These are phyloP conservation scores for Venturia aucupariae DNA, from an alignment of 2,329 filamentous ascomycete species.

Conservation along the genomic window DNA sequence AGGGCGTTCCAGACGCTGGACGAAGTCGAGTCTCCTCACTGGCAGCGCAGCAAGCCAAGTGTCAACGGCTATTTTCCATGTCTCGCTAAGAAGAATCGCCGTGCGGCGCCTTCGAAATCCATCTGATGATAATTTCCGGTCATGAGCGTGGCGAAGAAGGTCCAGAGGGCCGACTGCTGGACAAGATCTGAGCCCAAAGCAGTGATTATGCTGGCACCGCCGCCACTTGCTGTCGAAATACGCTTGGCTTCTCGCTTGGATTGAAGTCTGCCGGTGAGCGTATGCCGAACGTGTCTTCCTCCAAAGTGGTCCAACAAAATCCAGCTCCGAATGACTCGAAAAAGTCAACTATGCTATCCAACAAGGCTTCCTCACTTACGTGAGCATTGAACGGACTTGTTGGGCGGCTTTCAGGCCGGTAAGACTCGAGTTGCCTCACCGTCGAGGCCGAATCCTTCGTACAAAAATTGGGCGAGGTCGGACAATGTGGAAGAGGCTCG, in stretches of 20 bases:
- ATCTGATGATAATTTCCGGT: not conserved
- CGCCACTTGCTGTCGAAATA: not conserved
- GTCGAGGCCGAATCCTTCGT: not conserved
- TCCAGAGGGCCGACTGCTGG: not conserved
- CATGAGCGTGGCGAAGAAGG: not conserved
- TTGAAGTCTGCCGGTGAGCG: not conserved
- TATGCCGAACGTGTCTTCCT: not conserved
- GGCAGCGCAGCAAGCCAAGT: not conserved
- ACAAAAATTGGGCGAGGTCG: not conserved
- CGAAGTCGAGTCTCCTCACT: not conserved
- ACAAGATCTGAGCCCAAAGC: not conserved
- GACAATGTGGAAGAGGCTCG: not conserved
- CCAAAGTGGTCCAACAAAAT: not conserved
- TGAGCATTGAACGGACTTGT: not conserved
- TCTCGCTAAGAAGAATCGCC: not conserved
- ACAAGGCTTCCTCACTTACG: not conserved
- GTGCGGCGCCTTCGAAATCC: not conserved
- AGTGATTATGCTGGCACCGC: not conserved
- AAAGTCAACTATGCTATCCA: constrained; percentile 3
- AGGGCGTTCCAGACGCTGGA: not conserved
- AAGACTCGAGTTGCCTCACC: not conserved
- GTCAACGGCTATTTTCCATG: not conserved
- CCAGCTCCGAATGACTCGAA: constrained; percentile 2
- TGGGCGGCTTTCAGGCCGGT: not conserved
- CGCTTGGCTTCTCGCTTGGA: not conserved